Evolutionary conservation across 2,329 filamentous ascomycete genomes (phyloP), one percentile per base, ranked within the genome.

Genomic region (Zalaria sp.): DNA sequence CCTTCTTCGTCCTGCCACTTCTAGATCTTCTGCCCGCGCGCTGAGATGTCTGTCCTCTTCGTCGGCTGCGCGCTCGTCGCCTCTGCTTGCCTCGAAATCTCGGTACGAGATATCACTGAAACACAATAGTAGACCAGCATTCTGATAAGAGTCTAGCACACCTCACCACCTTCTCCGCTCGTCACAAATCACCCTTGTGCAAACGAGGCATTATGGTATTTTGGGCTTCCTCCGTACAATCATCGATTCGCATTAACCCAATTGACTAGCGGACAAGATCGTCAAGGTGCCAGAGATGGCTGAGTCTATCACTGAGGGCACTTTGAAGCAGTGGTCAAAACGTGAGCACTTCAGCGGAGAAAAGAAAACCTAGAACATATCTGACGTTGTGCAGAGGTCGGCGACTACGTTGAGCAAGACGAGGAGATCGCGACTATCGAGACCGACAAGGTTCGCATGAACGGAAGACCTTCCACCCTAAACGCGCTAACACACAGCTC

Each of bases 401-500:
- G 91, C 56, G 91, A 98, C 61, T 88, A 79, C 54, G 88, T 98
- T 40, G 87, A 93, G 68, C 81, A 81, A 56, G 91, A 98, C 58
- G 91, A 96, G 67, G 91, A 98, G 63, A 89, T 98, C 62, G 91
- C 91, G 28, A 95, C 89, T 39, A 98, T 98, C 57, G 91, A 98
- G 67, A 98, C 91, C 9, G 91, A 98, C 74, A 98, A 98, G 79
- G 85, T 86, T 68, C 48, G 61, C 29, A 35, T 25, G 35, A 39
- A 18, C 18, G 18, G 18, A 18, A 18, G 18, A 2, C 18, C 18
- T 18, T 2, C 18, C 18, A 18, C 18, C 2, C 18, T 2, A 18
- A 2, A 2, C 18, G 18, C 10, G 37, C 43, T 43, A n/a, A 46
- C 32, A 34, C 25, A 2, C 10, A 32, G 25, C 10, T 35, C 11